Evolutionary conservation across 352 stramenopile species (phyloP).

Genomic region (Phytopythium sindhum): DNA sequence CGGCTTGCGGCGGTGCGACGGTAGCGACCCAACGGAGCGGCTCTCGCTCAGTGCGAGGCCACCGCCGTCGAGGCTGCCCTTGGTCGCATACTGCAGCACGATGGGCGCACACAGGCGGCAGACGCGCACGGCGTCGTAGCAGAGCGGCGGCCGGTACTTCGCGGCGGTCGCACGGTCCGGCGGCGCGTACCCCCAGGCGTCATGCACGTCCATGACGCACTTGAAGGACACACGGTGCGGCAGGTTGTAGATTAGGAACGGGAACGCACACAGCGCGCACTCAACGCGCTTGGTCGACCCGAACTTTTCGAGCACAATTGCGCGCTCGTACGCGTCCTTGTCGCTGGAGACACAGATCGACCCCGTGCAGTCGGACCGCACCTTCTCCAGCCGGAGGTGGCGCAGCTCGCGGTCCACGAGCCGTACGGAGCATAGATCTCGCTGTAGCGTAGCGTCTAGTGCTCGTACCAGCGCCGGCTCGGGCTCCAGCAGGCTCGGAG

Average conservation of each 20-base stretch:
- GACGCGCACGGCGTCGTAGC: constrained; percentile 68
- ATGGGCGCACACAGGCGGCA: constrained; percentile 77
- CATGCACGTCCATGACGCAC: constrained; percentile 74
- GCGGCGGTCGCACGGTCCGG: constrained; percentile 35
- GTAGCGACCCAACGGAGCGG: constrained; percentile 14
- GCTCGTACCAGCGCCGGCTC: constrained; percentile 38
- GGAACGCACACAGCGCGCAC: constrained; percentile 58
- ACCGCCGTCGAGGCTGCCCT: constrained; percentile 4
- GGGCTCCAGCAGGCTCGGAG: constrained; percentile 10
- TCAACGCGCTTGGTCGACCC: constrained; percentile 58
- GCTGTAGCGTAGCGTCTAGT: constrained; percentile 40
- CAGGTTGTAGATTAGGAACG: constrained; percentile 54
- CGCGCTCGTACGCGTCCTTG: constrained; percentile 44
- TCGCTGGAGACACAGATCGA: constrained; percentile 9
- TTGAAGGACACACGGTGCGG: constrained; percentile 73
- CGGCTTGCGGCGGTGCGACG: constrained; percentile 2
- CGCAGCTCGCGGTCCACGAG: constrained; percentile 53
- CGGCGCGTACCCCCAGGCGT: constrained; percentile 48
- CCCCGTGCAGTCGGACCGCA: constrained; percentile 16
- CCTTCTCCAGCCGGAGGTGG: constrained; percentile 40
- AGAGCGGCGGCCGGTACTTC: constrained; percentile 60
- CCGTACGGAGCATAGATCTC: constrained; percentile 36
- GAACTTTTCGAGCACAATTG: constrained; percentile 53
- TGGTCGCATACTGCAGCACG: constrained; percentile 46
- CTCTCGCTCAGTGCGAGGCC: constrained; percentile 8